Conservation (phyloP, 352 stramenopile genomes). For the Globisporangium yorkense region DNA sequence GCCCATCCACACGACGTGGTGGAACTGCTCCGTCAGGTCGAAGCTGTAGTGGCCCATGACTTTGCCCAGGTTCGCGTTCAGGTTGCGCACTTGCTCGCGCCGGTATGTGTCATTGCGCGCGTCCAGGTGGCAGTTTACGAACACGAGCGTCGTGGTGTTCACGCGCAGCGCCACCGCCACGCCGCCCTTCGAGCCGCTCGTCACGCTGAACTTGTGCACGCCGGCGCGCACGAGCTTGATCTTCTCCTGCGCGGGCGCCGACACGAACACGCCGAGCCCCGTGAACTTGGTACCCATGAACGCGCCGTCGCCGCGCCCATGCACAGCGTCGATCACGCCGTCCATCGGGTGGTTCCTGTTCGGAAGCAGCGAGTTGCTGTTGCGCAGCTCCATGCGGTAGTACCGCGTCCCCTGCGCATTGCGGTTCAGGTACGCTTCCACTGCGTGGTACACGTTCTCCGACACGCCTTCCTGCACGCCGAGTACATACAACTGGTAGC, state of each 20-base stretch:
- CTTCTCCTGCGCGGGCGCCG: slow-evolving; percentile 39
- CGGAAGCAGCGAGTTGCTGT: slow-evolving; percentile 56
- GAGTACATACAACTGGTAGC: slow-evolving; percentile 85
- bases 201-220: slow-evolving; percentile 80
- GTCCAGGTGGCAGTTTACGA: slow-evolving; percentile 85
- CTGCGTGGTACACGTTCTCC: slow-evolving; percentile 79
- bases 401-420: slow-evolving; percentile 55
- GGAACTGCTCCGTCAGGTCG: slow-evolving; percentile 83
- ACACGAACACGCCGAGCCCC: slow-evolving; percentile 75
- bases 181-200: slow-evolving; percentile 74
- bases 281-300: slow-evolving; percentile 86
- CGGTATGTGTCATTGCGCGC: slow-evolving; percentile 73
- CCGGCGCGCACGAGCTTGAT: slow-evolving; percentile 70
- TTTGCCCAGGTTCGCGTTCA: slow-evolving; percentile 71
- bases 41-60: slow-evolving; percentile 79
- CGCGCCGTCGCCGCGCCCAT: slow-evolving; percentile 69
- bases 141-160: slow-evolving; percentile 74
- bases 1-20: slow-evolving; percentile 89
- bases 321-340: slow-evolving; percentile 72
- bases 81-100: slow-evolving; percentile 75
- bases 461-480: slow-evolving; percentile 83
- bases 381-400: slow-evolving; percentile 70
- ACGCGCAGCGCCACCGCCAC: slow-evolving; percentile 71
- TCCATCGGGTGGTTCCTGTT: slow-evolving; percentile 67
- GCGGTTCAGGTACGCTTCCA: slow-evolving; percentile 71